Evolutionary conservation across 495 filamentous ascomycete genomes (phyloP), one percentile per base, ranked within the genome.

Genomic region (Bathelium albidoporum): DNA sequence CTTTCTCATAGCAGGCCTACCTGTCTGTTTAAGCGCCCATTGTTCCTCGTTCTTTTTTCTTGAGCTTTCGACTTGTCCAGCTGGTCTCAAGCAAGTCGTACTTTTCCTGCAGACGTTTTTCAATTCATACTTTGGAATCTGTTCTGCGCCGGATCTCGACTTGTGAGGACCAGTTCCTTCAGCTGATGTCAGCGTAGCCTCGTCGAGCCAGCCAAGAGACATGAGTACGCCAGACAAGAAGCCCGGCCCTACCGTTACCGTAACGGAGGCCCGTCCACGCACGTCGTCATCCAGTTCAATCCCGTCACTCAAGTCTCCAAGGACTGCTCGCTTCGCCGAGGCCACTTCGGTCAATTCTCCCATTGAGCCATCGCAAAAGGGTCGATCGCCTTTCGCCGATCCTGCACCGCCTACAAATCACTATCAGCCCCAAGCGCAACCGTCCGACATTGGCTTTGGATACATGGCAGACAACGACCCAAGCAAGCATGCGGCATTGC

Each of bases 361-460:
- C 60, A 80, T 94, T 69, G 88, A 87, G 53, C 77, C 80, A 4
- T 73, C 68, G 26, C 75, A 78, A 63, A 53, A 70, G n/a, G 67
- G 71, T 55, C 74, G 72, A 59, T 82, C 82, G 4, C 89, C 90
- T 1, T 94, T 95, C 71, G 83, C 83, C 52, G 85, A 89, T 66
- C 82, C 82, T n/a, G 14, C 31, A 82, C 83, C 32, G 68, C 66
- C 80, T 55, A 78, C 80, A 58, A 76, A 80, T 60, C 80, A 83
- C 65, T 78, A 82, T 70, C 79, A 85, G 68, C 80, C 81, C 62
- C 81, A 87, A 66, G 75, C 85, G 49, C 85, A 89, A 66, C 86
- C 87, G 22, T 89, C 85, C 49, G 91, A 96, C 77, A 83, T 95
- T 61, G 91, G 91, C 62, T 96, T 96, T 74, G 91, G 91, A 74